Evolutionary conservation across 2,329 filamentous ascomycete genomes (phyloP), one percentile per base, ranked within the genome.

Genomic region (Stenocarpella maydis): DNA sequence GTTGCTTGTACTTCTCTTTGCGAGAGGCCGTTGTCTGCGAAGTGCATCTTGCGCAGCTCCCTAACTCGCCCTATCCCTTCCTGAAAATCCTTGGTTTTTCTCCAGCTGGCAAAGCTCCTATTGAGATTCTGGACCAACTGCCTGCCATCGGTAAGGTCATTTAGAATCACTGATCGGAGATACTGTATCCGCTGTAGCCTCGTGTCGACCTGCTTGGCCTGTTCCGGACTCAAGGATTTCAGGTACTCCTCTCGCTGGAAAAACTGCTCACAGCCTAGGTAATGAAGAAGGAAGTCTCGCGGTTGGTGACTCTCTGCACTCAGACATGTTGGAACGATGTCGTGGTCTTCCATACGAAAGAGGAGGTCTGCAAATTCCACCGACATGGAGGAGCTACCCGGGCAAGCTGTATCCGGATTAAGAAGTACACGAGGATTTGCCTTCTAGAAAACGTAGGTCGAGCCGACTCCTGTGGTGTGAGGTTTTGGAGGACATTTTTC

Each of bases 251-350:
- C 69, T 15, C 69, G 67, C 7, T 71, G 69, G 54, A 71, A 71
- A n/a, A 69, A 71, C 15, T 71, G 69, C 24, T 71, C 69, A 50
- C 69, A 71, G 39, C 69, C 69, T 5, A 71, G n/a, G n/a, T 71
- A 71, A 21, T 71, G 69, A 17, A 71, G 69, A 1, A 71, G 53
- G 10, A 69, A 71, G 2, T 71, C 67, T n/a, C 63, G 63, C 2
- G 69, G 69, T 37, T 65, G 69, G 26, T 71, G 69, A 9, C 67
- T 67, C 49, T 71, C 69, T 43, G 69, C 69, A 45, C 67, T 69
- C 1, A 71, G 63, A 39, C 69, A 71, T 31, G 69, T 69, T 37
- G 69, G 69, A 7, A 71, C 53, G 15, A 71, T 71, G 34, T 71
- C 69, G 58, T 71, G 69, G 37, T 71, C 69, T 67, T 71, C 69